Percentiles rank a stretch among this genome's conserved stretches.
phyloP scores from a whole-genome alignment of 2,329 filamentous ascomycete species.

The Colletotrichum lupini region DNA sequence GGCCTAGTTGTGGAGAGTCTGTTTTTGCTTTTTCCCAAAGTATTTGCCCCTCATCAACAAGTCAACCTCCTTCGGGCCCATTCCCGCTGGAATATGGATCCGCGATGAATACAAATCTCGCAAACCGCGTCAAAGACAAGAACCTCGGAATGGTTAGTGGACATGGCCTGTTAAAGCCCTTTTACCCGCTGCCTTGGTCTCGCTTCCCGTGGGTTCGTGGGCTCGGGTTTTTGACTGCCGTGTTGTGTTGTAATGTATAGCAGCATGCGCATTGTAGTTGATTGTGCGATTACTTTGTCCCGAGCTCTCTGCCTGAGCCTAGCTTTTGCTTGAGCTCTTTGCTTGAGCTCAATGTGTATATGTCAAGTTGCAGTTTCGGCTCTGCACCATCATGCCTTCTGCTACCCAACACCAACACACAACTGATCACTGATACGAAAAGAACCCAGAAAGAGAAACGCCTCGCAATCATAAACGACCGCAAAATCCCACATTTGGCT shows the following conservation, averaged over 20 bases:
- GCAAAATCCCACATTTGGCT: not conserved
- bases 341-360: not conserved
- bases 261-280: not conserved
- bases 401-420: not conserved
- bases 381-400: not conserved
- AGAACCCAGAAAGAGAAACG: not conserved
- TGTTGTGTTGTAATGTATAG: not conserved
- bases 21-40: not conserved
- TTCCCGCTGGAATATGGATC: slow-evolving; percentile 23
- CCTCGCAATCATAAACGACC: not conserved
- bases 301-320: too few relatives aligned
- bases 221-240: not conserved
- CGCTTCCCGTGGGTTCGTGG: not conserved
- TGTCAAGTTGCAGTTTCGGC: not conserved
- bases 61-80: not conserved
- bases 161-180: slow-evolving; percentile 5
- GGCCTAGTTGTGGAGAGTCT: not conserved
- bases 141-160: slow-evolving; percentile 12
- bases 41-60: not conserved
- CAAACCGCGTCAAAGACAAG: slow-evolving; percentile 9
- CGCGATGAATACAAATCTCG: slow-evolving; percentile 9
- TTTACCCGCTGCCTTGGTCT: not conserved
- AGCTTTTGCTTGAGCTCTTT: too few relatives aligned
- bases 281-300: not conserved
- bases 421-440: not conserved